Evolutionary conservation across 208 protist genomes (phyloP).

Genomic region (Crithidia expoeki): DNA sequence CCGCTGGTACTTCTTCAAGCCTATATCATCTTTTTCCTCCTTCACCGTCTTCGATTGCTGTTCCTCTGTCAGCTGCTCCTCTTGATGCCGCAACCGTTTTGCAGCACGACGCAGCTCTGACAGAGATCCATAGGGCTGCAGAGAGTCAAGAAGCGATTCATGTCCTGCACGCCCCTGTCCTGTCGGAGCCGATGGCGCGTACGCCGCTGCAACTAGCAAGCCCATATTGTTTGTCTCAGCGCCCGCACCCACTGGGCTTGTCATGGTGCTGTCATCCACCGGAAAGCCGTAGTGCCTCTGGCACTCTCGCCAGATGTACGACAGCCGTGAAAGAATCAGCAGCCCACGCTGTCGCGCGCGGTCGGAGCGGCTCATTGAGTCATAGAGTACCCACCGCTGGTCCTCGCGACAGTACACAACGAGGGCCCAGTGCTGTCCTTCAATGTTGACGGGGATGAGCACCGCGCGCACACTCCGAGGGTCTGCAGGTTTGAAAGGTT

Average conservation of each 20-base stretch:
- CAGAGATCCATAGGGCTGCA: constrained; percentile 25
- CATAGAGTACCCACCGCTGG: constrained; percentile 60
- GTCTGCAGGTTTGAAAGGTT: constrained; percentile 31
- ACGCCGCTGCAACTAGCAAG: constrained; percentile 1
- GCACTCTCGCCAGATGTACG: constrained; percentile 48
- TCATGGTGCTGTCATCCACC: background rate
- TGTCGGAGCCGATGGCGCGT: background rate
- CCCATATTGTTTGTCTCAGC: background rate
- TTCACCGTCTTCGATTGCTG: background rate
- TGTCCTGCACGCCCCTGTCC: background rate
- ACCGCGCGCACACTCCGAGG: constrained; percentile 46
- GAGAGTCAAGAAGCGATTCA: constrained; percentile 11
- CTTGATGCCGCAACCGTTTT: constrained; percentile 32
- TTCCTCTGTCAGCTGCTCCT: constrained; percentile 17
- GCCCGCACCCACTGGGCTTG: background rate
- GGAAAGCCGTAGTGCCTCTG: constrained; percentile 32
- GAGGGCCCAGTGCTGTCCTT: constrained; percentile 77
- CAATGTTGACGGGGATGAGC: constrained; percentile 78
- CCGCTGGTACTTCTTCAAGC: background rate
- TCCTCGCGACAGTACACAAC: constrained; percentile 56
- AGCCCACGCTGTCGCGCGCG: constrained; percentile 17
- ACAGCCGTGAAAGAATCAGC: constrained; percentile 40
- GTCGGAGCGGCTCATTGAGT: constrained; percentile 56
- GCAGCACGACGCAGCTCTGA: constrained; percentile 24
- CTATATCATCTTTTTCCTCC: background rate